phyloP scores from a whole-genome alignment of 768 basidiomycete genomes.

The Mycena galopus region DNA sequence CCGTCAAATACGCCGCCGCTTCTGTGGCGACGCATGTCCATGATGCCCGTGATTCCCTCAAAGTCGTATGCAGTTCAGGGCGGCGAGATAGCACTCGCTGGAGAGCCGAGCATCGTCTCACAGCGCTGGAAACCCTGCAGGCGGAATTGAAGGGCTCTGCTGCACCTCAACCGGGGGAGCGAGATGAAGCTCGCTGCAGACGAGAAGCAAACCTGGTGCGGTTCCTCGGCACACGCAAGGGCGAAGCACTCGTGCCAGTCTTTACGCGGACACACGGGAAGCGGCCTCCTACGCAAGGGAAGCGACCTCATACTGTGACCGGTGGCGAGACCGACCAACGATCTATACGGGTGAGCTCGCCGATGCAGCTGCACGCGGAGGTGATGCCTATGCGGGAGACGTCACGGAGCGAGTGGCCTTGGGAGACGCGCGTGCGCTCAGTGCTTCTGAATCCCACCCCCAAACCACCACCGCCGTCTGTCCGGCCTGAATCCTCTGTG shows the following conservation, averaged over 20 bases:
- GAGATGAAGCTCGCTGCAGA: constrained; percentile 1
- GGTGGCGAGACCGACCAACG: not conserved
- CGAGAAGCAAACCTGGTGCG: constrained; percentile 30
- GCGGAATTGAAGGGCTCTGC: not conserved
- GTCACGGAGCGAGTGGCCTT: constrained; percentile 30
- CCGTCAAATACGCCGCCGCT: constrained; percentile 8
- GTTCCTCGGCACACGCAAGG: constrained; percentile 16
- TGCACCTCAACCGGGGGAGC: not conserved
- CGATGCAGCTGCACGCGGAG: constrained; percentile 30
- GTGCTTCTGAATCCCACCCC: constrained; percentile 26
- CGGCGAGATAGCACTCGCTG: constrained; percentile 27
- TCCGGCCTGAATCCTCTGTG: constrained; percentile 16
- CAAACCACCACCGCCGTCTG: constrained; percentile 7
- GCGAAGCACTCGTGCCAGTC: constrained; percentile 26
- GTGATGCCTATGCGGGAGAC: constrained; percentile 2
- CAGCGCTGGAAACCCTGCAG: constrained; percentile 22
- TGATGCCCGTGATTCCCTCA: constrained; percentile 16
- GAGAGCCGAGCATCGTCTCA: constrained; percentile 34
- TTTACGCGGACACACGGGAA: constrained; percentile 26
- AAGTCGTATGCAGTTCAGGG: not conserved
- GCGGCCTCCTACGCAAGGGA: not conserved
- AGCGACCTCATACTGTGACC: not conserved
- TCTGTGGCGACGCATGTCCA: constrained; percentile 22
- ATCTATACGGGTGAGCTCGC: constrained; percentile 22
- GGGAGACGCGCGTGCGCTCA: constrained; percentile 36